These are phyloP conservation scores for Elaeagnus macrophylla DNA, from an alignment of 306 rosid species.

Conservation along the genomic window DNA sequence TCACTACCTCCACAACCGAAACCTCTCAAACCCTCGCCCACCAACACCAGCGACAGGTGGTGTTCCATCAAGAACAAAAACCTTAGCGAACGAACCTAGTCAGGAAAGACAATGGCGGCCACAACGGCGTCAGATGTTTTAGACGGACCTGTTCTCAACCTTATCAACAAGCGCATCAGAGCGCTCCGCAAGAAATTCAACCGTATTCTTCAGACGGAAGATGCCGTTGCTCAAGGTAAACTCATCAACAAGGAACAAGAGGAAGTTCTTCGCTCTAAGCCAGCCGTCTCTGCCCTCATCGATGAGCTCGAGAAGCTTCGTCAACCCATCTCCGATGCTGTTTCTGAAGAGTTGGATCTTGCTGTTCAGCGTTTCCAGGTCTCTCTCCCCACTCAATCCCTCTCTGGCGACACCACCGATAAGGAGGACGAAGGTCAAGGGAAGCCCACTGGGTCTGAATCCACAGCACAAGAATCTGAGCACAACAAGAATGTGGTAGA, in stretches of 20 bases:
- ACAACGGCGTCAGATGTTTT: constrained; percentile 41
- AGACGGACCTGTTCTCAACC: constrained; percentile 85
- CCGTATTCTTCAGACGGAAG: constrained; percentile 68
- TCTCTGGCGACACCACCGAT: constrained; percentile 9
- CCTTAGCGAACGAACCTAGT: neutral
- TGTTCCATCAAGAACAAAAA: constrained; percentile 2
- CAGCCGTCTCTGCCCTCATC: constrained; percentile 41
- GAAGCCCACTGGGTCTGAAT: constrained; percentile 6
- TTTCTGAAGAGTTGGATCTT: constrained; percentile 53
- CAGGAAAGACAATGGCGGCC: constrained; percentile 43
- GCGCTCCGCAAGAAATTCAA: constrained; percentile 68
- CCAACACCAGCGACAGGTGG: constrained; percentile 23
- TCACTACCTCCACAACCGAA: neutral
- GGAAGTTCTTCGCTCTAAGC: constrained; percentile 73
- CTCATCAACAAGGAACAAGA: constrained; percentile 71
- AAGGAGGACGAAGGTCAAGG: neutral
- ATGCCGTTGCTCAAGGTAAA: constrained; percentile 61
- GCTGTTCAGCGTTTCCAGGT: constrained; percentile 31
- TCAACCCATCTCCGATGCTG: constrained; percentile 60
- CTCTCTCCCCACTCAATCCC: constrained; percentile 17
- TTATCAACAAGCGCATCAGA: constrained; percentile 90
- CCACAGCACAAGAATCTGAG: neutral
- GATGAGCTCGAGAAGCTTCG: constrained; percentile 96
- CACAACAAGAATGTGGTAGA: constrained; percentile 27
- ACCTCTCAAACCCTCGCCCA: constrained; percentile 7